phyloP scores from a whole-genome alignment of 1,139 yeast genomes.

The Pichia sp. region DNA sequence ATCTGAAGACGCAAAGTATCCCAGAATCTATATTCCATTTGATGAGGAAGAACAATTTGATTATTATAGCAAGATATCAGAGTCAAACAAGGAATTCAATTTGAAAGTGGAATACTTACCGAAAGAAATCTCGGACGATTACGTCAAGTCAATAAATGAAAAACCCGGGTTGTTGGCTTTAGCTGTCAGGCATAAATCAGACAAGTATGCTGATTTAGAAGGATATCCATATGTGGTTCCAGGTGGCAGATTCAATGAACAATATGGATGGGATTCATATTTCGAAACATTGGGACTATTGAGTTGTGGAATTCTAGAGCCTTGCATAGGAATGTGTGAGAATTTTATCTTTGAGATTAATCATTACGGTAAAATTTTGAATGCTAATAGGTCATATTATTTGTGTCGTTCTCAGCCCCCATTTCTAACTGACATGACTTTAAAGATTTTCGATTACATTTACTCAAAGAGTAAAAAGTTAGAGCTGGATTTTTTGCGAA shows the following conservation, averaged over 20 bases:
- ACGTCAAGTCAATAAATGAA: conserved; percentile 69
- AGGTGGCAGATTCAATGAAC: conserved; percentile 94
- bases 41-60: conserved; percentile 69
- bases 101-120: conserved; percentile 77
- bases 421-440: conserved; percentile 90
- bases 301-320: conserved; percentile 57
- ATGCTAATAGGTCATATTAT: conserved; percentile 92
- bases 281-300: conserved; percentile 85
- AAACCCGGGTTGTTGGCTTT: conserved; percentile 86
- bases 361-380: conserved; percentile 87
- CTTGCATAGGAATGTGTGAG: conserved; percentile 89
- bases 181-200: conserved; percentile 49
- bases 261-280: conserved; percentile 98
- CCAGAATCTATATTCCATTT: conserved; percentile 76
- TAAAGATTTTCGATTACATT: conserved; percentile 63
- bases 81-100: conserved; percentile 50
- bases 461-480: conserved; percentile 22
- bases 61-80: conserved; percentile 56
- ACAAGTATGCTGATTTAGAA: conserved; percentile 36
- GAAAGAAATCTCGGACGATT: conserved; percentile 58
- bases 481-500: conserved; percentile 49
- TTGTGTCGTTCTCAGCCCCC: conserved; percentile 96
- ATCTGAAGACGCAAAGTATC: conserved; percentile 53
- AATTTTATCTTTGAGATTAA: conserved; percentile 87
- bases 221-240: conserved; percentile 93